Conservation (phyloP, 1,284 basidiomycete species). For the Irpex sp. region DNA sequence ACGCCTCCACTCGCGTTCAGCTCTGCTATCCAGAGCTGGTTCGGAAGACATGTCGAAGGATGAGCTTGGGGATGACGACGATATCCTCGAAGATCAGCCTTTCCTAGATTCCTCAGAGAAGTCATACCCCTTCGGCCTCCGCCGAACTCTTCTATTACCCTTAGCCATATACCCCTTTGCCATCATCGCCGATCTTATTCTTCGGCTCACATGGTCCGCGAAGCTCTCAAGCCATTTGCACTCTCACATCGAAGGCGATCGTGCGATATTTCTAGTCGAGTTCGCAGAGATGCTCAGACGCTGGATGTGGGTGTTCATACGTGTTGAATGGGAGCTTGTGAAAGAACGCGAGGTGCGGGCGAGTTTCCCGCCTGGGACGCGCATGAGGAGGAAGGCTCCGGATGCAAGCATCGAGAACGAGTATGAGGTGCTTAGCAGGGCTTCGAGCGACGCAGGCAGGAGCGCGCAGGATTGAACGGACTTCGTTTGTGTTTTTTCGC, state of each 20-base stretch:
- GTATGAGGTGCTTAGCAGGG: constrained; percentile 25
- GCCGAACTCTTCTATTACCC: constrained; percentile 71
- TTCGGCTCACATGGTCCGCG: constrained; percentile 94
- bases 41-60: constrained; percentile 27
- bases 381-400: constrained; percentile 10
- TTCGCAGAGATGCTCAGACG: constrained; percentile 85
- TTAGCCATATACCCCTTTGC: constrained; percentile 85
- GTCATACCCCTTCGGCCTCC: constrained; percentile 65
- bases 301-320: constrained; percentile 96
- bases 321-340: constrained; percentile 94
- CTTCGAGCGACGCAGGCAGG: not conserved
- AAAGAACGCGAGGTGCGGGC: constrained; percentile 34
- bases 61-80: constrained; percentile 10
- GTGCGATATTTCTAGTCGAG: constrained; percentile 88
- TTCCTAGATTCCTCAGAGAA: constrained; percentile 23
- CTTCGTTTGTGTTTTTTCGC: not conserved
- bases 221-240: constrained; percentile 90
- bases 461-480: constrained; percentile 1
- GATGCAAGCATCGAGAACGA: constrained; percentile 18
- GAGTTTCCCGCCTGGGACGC: constrained; percentile 12
- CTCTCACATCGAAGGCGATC: constrained; percentile 77
- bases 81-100: constrained; percentile 17
- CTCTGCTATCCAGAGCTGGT: constrained; percentile 14
- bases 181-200: constrained; percentile 81
- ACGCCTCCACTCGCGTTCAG: constrained; percentile 36